Evolutionary conservation across 371 early-diverging fungal genomes (phyloP), one percentile per base, ranked within the genome.

Genomic region (Phascolomyces articulosus): DNA sequence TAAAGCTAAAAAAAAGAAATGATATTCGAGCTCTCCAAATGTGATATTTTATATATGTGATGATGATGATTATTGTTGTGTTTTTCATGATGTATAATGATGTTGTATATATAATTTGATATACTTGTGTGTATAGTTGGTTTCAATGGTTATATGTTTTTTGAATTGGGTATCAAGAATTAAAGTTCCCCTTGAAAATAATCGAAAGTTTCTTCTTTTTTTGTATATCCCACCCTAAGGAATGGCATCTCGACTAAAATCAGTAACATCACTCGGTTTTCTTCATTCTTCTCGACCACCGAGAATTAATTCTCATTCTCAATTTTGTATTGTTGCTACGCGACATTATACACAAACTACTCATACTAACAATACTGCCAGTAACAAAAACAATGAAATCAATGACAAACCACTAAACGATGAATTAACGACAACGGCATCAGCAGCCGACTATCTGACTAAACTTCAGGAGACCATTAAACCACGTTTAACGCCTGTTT

Each of bases 401-500:
- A 44, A 44, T 44, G n/a, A 44, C 44, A 44, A 44, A 24, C 24
- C 51, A 24, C 51, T 21, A 2, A 58, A 58, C 58, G 40, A 59
- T 24, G 28, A 40, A 24, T 20, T 28, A 23, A 24, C 24, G 16
- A 20, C 47, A 2, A 15, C 24, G 16, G 13, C 47, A 2, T 9
- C 60, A 3, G 47, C 63, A 11, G 56, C 40, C n/a, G 63, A 53
- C 24, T 78, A 75, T 31, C 44, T 79, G 1, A 69, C 69, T 16
- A 69, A 67, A 28, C 60, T 75, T 1, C 76, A 79, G 58, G 59
- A 64, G 4, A 69, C 71, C 16, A 44, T 75, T 31, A 64, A 67
- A 15, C 75, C 74, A 40, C 70, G 68, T 9, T 51, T 81, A 7
- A 65, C 67, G 6, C 74, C 74, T 18, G 67, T 78, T n/a, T 49